A percentile compares a stretch with the other conserved stretches of the same genome.
Evolutionary conservation across 495 filamentous ascomycete species (phyloP).

Genomic region (Glutinoglossum americanum): DNA sequence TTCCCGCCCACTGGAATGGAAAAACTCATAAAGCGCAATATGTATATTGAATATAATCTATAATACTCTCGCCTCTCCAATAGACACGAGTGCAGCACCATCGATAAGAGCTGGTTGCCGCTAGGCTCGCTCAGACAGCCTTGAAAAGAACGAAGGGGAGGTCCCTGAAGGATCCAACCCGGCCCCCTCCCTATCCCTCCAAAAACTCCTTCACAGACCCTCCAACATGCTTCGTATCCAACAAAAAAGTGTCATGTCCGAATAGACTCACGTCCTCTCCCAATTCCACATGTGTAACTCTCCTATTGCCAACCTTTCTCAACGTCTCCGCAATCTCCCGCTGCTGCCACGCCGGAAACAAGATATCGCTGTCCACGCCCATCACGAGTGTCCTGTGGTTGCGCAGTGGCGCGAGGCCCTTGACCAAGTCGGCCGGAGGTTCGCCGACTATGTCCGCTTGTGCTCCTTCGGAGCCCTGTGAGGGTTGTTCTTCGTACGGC

Average conservation of each 20-base stretch:
- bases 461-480: constrained; percentile 10
- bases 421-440: constrained; percentile 57
- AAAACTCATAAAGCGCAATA: background rate
- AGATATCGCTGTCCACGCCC: constrained; percentile 86
- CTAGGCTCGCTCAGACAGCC: too few relatives aligned
- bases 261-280: constrained; percentile 84
- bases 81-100: background rate
- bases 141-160: too few relatives aligned
- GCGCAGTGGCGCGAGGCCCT: constrained; percentile 46
- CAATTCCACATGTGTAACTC: constrained; percentile 69
- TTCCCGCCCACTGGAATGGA: too few relatives aligned
- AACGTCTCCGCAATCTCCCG: constrained; percentile 79
- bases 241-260: constrained; percentile 88
- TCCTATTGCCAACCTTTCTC: constrained; percentile 48
- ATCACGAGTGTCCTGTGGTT: constrained; percentile 68
- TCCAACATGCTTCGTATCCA: constrained; percentile 83
- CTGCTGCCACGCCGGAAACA: constrained; percentile 98
- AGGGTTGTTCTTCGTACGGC: constrained; percentile 63
- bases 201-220: constrained; percentile 63
- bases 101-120: too few relatives aligned
- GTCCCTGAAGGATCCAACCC: too few relatives aligned
- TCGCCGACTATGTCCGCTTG: constrained; percentile 10
- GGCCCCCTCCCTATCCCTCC: constrained; percentile 8
- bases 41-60: background rate
- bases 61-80: background rate